Base-by-base conservation (phyloP, 208 protist species). In the Crithidia mellificae region DNA sequence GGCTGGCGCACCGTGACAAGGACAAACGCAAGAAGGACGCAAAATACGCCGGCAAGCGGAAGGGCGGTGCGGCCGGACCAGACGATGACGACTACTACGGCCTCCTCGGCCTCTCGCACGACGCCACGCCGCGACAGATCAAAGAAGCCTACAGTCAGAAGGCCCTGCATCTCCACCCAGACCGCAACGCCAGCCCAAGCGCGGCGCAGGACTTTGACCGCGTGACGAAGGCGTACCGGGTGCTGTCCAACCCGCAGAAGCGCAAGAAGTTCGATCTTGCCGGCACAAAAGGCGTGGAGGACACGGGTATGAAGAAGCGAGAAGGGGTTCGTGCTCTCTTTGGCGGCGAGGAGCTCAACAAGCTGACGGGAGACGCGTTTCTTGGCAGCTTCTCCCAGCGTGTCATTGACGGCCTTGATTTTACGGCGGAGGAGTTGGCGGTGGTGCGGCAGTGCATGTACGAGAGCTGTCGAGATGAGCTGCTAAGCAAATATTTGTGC, bases 211-310 rank as follows among this genome's bases (percentile, higher is more conserved):
- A 96, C 56, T 98, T 98, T 63, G 86, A 97, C 34, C 50, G 74
- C 17, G 86, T 99, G 17, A 95, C 88, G 29, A 87, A 96, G 67
- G 98, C 98, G 8, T 99, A 99, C 82, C 96, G 99, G 30, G 89
- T 99, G 2, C 81, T 99, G 17, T 87, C 69, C 6, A 96, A 99
- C 68, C 57, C 79, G n/a, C 75, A 98, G 72, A 98, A 99, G 75
- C 86, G 97, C 15, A 77, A 84, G 56, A 88, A 98, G 57, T 99
- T 99, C 75, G 98, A 99, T 69, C 69, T 97, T 44, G 98, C 95
- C 69, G 98, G 98, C 34, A 85, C 96, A 52, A 90, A 98, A 58
- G 96, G 92, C 22, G 84, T 99, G 1, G 93, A 99, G 47, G 91
- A 97, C 66, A 66, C 88, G 19, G 84, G 87, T 7, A 78, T 65